Percentiles rank a stretch among this genome's conserved stretches.
Evolutionary conservation across 2,329 filamentous ascomycete species (phyloP).

Genomic region (Sordariomycetes sp.): DNA sequence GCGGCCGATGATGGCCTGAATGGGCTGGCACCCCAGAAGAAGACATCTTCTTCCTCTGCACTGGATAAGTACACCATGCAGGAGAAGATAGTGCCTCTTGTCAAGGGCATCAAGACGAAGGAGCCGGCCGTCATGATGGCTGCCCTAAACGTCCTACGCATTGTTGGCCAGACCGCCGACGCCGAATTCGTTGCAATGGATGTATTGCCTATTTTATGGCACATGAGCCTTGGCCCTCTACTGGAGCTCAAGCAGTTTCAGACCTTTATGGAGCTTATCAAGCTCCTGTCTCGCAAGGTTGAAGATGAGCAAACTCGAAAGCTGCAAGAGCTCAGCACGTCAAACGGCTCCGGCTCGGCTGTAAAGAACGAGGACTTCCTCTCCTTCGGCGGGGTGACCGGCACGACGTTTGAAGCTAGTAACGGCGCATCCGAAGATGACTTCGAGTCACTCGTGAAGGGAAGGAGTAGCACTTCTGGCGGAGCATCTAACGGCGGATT

Average conservation of each 20-base stretch:
- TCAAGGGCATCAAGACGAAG: slow-evolving; percentile 93
- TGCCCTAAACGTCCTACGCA: slow-evolving; percentile 71
- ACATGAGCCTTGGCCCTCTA: slow-evolving; percentile 81
- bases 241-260: slow-evolving; percentile 84
- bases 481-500: slow-evolving; percentile 22
- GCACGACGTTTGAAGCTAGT: slow-evolving; percentile 42
- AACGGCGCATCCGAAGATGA: slow-evolving; percentile 56
- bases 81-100: slow-evolving; percentile 86
- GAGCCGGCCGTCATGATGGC: slow-evolving; percentile 98
- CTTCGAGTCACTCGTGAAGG: slow-evolving; percentile 86
- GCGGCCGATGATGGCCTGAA: slow-evolving; percentile 61
- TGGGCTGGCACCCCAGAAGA: slow-evolving; percentile 53
- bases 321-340: slow-evolving; percentile 69
- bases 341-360: slow-evolving; percentile 35
- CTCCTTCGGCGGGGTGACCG: slow-evolving; percentile 59
- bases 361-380: slow-evolving; percentile 58
- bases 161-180: slow-evolving; percentile 76
- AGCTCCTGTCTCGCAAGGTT: slow-evolving; percentile 65
- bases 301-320: slow-evolving; percentile 86
- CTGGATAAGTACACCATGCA: slow-evolving; percentile 98
- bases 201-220: slow-evolving; percentile 82
- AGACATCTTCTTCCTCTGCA: slow-evolving; percentile 60
- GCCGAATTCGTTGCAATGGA: slow-evolving; percentile 89
- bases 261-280: slow-evolving; percentile 83
- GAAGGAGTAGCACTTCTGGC: slow-evolving; percentile 24